Base-by-base conservation (phyloP, 2,329 filamentous ascomycete species). In the Triangularia setosa region DNA sequence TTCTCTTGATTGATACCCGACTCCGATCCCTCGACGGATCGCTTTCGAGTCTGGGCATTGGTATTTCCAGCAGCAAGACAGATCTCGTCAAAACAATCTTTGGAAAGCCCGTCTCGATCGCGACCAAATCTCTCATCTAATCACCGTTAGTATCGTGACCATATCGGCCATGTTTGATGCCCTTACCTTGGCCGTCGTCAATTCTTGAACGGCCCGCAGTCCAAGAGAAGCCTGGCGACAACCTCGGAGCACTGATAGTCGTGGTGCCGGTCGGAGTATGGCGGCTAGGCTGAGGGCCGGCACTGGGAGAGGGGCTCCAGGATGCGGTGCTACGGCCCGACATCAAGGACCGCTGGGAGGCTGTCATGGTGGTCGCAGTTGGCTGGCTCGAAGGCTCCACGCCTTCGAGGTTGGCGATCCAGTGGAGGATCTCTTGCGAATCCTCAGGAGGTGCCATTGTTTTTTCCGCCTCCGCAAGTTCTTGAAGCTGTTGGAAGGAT, bases 401-500 rank as follows among this genome's bases (percentile, higher is more conserved):
- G 24, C 76, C 73, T 67, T 89, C 83, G n/a, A 92, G 74, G 57
- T 80, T 84, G 8, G 81, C 79, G 25, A 87, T 81, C 88, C 89
- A 91, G 9, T 80, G 73, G 0, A 82, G 75, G 64, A 87, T 83
- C 69, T 91, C 87, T 64, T 89, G 82, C 25, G 80, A 84, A 63
- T 89, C 81, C 6, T 85, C 83, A 14, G 83, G 75, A 1, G 75
- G 74, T 0, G 83, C 79, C 2, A 79, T 73, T 33, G 79, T 80
- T 18, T 79, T 81, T 18, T 88, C 86, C 28, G 84, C 78, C 28
- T 80, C 75, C 0, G 90, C 92, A 72, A 91, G 80, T 5, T 81
- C 73, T 69, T 93, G 90, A 2, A 97, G 79, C 61, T 92, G 87
- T 0, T 83, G 75, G 67, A 93, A 91, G 0, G 87, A 86, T 18